Conservation (phyloP, 2,329 filamentous ascomycete genomes). For the Cylindrodendrum hubeiense region DNA sequence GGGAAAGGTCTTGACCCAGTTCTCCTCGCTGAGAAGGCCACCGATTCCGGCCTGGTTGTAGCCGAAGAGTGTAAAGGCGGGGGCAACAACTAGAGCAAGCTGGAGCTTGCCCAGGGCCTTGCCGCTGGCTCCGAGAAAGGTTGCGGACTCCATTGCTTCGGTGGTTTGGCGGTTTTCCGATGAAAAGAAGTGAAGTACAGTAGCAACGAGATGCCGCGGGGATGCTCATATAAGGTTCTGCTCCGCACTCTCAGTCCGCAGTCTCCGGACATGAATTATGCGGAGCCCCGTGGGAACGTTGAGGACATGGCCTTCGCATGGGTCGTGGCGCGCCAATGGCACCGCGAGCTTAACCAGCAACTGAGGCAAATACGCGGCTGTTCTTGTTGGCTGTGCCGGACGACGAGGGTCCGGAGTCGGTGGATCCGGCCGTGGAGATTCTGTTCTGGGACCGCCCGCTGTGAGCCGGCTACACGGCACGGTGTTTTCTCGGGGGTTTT, state of each 20-base stretch:
- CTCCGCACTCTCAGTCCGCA: constrained; percentile 3
- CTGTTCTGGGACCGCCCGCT: background rate
- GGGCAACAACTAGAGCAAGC: constrained; percentile 56
- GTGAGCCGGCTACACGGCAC: constrained; percentile 21
- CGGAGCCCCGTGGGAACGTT: constrained; percentile 28
- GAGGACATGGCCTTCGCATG: constrained; percentile 1
- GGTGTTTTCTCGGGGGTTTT: constrained; percentile 24
- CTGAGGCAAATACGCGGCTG: constrained; percentile 17
- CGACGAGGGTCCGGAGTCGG: constrained; percentile 1
- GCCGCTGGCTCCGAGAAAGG: constrained; percentile 25
- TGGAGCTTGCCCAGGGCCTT: constrained; percentile 41
- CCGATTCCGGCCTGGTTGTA: constrained; percentile 78
- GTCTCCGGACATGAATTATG: constrained; percentile 14
- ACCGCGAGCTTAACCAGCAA: constrained; percentile 9
- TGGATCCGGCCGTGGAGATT: background rate
- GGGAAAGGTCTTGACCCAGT: constrained; percentile 67
- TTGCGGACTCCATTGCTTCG: constrained; percentile 12
- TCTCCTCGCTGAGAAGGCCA: constrained; percentile 74
- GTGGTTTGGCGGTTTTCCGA: background rate
- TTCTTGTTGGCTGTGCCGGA: constrained; percentile 10
- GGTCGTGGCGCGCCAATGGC: constrained; percentile 3
- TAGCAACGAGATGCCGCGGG: background rate
- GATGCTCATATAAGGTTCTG: constrained; percentile 13
- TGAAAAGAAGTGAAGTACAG: background rate
- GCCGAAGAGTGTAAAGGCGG: constrained; percentile 60